Evolutionary conservation across 805 yeast species (phyloP), one percentile per base, ranked within the genome.

Genomic region (Monosporozyma unispora): DNA sequence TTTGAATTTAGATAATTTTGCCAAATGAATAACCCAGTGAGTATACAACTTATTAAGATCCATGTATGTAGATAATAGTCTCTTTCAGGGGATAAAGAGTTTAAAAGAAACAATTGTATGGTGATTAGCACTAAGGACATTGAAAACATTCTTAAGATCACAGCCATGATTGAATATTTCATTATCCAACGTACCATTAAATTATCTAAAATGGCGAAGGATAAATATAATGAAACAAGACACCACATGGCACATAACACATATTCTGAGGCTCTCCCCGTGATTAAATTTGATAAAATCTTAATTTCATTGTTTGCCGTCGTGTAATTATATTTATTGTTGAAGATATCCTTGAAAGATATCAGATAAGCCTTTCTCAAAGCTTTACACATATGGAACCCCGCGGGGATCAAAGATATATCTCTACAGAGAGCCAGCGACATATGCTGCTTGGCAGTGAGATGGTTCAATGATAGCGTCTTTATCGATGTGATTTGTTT

Each of bases 171-270:
- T 50, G 89, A 84, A 65, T 91, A 91, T 41, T 84, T 87, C 41
- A 90, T 95, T 25, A 91, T 87, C 95, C 98, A 91, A 42, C 98
- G 74, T 27, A 88, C 84, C 83, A 90, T 87, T 44, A 91, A 71
- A 0, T 96, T 93, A 61, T 90, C 96, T 31, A 91, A 70, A 3
- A 87, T 87, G 1, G 89, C 81, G 66, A 82, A 88, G 8, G 95
- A 81, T 52, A 91, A 71, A 60, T 87, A 88, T 2, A 88, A 88
- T 1, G 95, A 80, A 9, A 91, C 98, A 4, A 85, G 60, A 63
- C 96, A 87, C 98, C 98, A 91, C n/a, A 91, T 64, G 0, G 90
- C 90, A 3, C 95, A 84, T 51, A 89, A 69, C 52, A 88, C 73
- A 57, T 83, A 84, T 61, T 89, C 96, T 0, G 90, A 80, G 0